A percentile compares a stretch with the other conserved stretches of the same genome.
phyloP scores from a whole-genome alignment of 164 flowering plant species.

The Dillenia turbinata region DNA sequence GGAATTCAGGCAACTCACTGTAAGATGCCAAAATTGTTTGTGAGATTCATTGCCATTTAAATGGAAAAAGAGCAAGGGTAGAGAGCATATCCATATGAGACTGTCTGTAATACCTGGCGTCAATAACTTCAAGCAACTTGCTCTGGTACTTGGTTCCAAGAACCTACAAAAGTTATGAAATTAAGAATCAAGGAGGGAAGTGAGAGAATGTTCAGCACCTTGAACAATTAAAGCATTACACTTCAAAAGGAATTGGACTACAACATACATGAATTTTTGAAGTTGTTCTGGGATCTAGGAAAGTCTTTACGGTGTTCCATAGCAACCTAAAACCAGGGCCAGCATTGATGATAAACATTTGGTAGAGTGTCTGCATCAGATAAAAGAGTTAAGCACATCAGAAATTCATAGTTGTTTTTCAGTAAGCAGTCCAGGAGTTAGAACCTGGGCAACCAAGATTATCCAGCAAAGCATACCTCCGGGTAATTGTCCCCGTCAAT shows the following conservation, averaged over 20 bases:
- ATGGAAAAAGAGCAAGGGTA: background rate
- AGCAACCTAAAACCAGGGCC: slow-evolving; percentile 90
- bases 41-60: background rate
- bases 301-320: slow-evolving; percentile 81
- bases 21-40: slow-evolving; percentile 5
- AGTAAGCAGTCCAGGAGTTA: background rate
- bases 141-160: slow-evolving; percentile 84
- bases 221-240: background rate
- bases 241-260: background rate
- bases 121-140: slow-evolving; percentile 87
- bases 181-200: no score
- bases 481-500: slow-evolving; percentile 92
- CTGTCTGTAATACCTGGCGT: slow-evolving; percentile 56
- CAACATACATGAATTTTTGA: slow-evolving; percentile 82
- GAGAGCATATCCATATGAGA: background rate
- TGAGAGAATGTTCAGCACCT: no score
- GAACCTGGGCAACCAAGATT: background rate
- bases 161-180: slow-evolving; percentile 29
- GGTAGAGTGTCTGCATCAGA: slow-evolving; percentile 66
- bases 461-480: slow-evolving; percentile 38
- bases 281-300: slow-evolving; percentile 82
- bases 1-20: slow-evolving; percentile 68
- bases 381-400: background rate
- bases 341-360: slow-evolving; percentile 95
- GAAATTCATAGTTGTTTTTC: no score